Conservation (phyloP, 2,329 filamentous ascomycete species). For the Aspergillus sp. region DNA sequence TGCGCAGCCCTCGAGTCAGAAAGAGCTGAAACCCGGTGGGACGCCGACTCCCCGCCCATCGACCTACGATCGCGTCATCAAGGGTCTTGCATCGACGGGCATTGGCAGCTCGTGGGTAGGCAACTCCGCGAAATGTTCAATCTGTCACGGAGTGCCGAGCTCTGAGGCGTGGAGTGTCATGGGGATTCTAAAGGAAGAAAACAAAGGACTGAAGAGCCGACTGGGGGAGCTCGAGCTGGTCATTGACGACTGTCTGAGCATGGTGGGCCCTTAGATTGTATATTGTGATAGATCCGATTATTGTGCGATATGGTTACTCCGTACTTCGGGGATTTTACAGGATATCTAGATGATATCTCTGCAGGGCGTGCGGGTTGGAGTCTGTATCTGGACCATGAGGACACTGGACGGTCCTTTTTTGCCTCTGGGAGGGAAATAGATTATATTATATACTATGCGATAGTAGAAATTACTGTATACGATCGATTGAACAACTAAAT, state of each 20-base stretch:
- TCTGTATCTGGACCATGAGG: too few relatives aligned
- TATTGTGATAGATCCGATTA: background rate
- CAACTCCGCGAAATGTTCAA: conserved; percentile 36
- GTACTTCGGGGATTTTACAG: background rate
- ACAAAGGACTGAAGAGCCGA: conserved; percentile 51
- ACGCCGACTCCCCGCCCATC: conserved; percentile 28
- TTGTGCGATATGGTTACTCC: background rate
- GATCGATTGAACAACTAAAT: too few relatives aligned
- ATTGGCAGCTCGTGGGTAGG: conserved; percentile 31
- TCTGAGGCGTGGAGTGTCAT: conserved; percentile 55
- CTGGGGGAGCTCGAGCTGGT: conserved; percentile 54
- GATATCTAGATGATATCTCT: too few relatives aligned
- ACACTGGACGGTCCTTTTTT: too few relatives aligned
- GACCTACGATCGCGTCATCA: conserved; percentile 45
- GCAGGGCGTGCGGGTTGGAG: too few relatives aligned
- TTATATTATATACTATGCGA: too few relatives aligned
- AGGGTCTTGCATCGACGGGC: conserved; percentile 37
- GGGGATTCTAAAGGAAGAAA: conserved; percentile 55
- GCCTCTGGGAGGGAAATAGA: too few relatives aligned
- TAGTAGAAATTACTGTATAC: too few relatives aligned
- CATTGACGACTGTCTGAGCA: conserved; percentile 56
- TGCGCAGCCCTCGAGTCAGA: conserved; percentile 27
- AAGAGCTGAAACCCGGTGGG: conserved; percentile 23
- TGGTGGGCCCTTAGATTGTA: conserved; percentile 42
- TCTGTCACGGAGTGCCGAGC: conserved; percentile 40